Evolutionary conservation across 495 filamentous ascomycete species (phyloP).

Genomic region (Collariella sp.): DNA sequence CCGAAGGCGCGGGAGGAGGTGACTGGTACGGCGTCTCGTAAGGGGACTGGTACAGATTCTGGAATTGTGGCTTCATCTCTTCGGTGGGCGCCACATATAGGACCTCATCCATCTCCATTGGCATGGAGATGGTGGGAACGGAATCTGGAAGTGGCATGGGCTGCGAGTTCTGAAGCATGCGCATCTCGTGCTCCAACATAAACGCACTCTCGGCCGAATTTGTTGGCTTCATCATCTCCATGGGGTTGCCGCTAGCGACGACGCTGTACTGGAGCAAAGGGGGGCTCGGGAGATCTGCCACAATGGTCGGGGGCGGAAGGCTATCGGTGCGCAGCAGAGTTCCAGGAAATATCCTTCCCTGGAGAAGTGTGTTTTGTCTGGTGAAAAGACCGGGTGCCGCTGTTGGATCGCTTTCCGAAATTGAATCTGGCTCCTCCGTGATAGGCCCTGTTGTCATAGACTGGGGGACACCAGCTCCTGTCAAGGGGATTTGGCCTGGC

Average conservation of each 20-base stretch:
- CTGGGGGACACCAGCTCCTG: not conserved
- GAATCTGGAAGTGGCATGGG: slow-evolving; percentile 16
- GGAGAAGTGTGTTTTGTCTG: slow-evolving; percentile 14
- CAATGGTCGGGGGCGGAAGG: slow-evolving; percentile 23
- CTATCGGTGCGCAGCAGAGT: slow-evolving; percentile 24
- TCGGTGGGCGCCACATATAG: not conserved
- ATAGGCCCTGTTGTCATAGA: slow-evolving; percentile 4
- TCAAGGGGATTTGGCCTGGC: slow-evolving; percentile 1
- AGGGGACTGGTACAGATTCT: not conserved
- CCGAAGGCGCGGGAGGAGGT: not conserved
- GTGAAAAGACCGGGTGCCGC: slow-evolving; percentile 13
- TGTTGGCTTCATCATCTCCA: slow-evolving; percentile 40
- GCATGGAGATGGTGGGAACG: not conserved
- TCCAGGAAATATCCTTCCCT: slow-evolving; percentile 7
- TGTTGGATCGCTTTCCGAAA: slow-evolving; percentile 18
- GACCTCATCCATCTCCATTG: slow-evolving; percentile 3
- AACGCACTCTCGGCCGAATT: slow-evolving; percentile 32
- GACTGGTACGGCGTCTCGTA: slow-evolving; percentile 12
- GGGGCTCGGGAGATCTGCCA: slow-evolving; percentile 24
- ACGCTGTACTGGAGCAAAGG: slow-evolving; percentile 9
- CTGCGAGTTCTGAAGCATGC: slow-evolving; percentile 34
- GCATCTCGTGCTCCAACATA: slow-evolving; percentile 31
- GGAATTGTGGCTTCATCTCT: not conserved
- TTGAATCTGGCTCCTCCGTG: slow-evolving; percentile 12
- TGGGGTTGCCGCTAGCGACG: slow-evolving; percentile 29